A percentile compares a stretch with the other conserved stretches of the same genome.
phyloP scores from a whole-genome alignment of 768 basidiomycete species.

The Termitomyces sp. region DNA sequence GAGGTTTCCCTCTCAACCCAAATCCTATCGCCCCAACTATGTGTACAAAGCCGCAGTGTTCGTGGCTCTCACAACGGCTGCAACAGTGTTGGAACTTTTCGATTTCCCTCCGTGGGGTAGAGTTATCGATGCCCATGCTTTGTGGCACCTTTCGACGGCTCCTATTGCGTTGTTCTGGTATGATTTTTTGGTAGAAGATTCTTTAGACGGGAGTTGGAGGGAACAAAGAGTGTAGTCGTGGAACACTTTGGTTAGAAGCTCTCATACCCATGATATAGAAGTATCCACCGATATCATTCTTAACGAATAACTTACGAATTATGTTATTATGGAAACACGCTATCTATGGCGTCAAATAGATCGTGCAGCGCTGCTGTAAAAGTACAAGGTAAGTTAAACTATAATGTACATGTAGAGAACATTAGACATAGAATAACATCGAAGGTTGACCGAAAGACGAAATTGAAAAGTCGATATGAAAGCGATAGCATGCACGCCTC shows the following conservation, averaged over 20 bases:
- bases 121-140: slow-evolving; percentile 82
- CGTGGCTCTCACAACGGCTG: slow-evolving; percentile 66
- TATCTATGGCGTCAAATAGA: background rate
- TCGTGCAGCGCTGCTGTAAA: background rate
- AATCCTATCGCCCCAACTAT: slow-evolving; percentile 56
- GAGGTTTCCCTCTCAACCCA: slow-evolving; percentile 52
- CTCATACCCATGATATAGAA: background rate
- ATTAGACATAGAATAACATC: background rate
- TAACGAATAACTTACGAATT: too few relatives aligned
- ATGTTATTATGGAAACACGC: too few relatives aligned
- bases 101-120: slow-evolving; percentile 85
- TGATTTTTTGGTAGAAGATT: slow-evolving; percentile 73
- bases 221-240: slow-evolving; percentile 25
- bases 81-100: slow-evolving; percentile 80
- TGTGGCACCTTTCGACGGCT: slow-evolving; percentile 90
- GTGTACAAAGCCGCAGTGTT: slow-evolving; percentile 54
- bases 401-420: background rate
- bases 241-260: background rate
- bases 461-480: background rate
- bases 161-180: slow-evolving; percentile 84
- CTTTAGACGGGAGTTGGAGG: slow-evolving; percentile 68
- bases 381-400: background rate
- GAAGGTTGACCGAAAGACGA: background rate
- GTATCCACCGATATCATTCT: background rate
- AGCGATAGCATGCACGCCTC: background rate